Evolutionary conservation across 331 rosid genomes (phyloP).

Genomic region (Acacia concinna): DNA sequence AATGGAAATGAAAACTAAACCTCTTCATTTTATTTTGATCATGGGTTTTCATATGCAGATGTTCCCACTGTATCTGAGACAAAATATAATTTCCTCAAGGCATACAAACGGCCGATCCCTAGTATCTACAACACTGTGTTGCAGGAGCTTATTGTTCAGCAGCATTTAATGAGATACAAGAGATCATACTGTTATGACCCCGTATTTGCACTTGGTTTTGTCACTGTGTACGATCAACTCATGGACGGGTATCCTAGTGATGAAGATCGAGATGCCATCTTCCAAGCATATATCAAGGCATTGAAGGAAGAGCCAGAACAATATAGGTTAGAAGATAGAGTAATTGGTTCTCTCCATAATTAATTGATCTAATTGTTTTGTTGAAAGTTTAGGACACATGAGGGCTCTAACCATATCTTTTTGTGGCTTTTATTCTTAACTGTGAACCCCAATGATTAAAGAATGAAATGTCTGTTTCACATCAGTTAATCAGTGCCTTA

Average conservation of each 20-base stretch:
- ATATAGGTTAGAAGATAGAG: slow-evolving; percentile 65
- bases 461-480: slow-evolving; percentile 13
- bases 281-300: slow-evolving; percentile 80
- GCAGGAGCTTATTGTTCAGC: slow-evolving; percentile 96
- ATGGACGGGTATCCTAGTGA: slow-evolving; percentile 97
- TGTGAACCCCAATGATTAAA: neutral
- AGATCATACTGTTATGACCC: slow-evolving; percentile 84
- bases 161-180: slow-evolving; percentile 94
- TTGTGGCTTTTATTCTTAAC: neutral
- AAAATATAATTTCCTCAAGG: slow-evolving; percentile 77
- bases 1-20: slow-evolving; percentile 16
- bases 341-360: slow-evolving; percentile 6
- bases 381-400: neutral
- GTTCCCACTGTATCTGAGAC: slow-evolving; percentile 85
- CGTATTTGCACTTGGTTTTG: slow-evolving; percentile 90
- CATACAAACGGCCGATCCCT: slow-evolving; percentile 88
- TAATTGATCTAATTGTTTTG: neutral
- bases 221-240: slow-evolving; percentile 88
- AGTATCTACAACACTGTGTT: slow-evolving; percentile 82
- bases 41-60: slow-evolving; percentile 52
- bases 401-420: neutral
- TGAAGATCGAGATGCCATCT: slow-evolving; percentile 85
- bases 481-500: slow-evolving; percentile 8
- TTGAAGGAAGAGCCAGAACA: slow-evolving; percentile 83
- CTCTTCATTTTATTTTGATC: slow-evolving; percentile 23